Percentiles rank a stretch among this genome's conserved stretches.
These are phyloP conservation scores for Myriosclerotinia curreyana DNA, from an alignment of 2,329 filamentous ascomycete species.

Conservation along the genomic window DNA sequence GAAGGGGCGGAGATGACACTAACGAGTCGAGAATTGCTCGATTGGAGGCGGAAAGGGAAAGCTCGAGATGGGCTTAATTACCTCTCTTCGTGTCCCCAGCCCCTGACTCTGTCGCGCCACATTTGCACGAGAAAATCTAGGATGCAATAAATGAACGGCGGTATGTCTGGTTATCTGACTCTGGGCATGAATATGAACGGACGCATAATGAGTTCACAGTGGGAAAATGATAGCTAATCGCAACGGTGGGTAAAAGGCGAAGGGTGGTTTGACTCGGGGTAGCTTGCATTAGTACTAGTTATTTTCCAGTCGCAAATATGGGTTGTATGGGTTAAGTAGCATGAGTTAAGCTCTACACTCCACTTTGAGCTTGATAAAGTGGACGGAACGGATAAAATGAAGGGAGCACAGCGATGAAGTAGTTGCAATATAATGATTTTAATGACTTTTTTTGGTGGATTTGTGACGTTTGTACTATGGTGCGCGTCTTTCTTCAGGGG, in stretches of 20 bases:
- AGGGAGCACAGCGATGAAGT: neutral
- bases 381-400: neutral
- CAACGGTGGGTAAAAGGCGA: neutral
- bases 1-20: conserved; percentile 30
- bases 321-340: neutral
- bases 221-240: neutral
- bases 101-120: too few relatives aligned
- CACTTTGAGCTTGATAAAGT: neutral
- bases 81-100: neutral
- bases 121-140: neutral
- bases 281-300: neutral
- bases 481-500: neutral
- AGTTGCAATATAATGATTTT: conserved; percentile 1
- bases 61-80: conserved; percentile 37
- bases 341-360: neutral
- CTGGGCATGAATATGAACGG: neutral
- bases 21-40: conserved; percentile 42
- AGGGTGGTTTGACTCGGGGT: neutral
- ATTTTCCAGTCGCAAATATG: neutral
- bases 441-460: neutral
- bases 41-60: conserved; percentile 59
- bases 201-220: neutral
- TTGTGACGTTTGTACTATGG: neutral
- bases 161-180: neutral
- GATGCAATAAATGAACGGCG: neutral